Base-by-base conservation (phyloP, 2,329 filamentous ascomycete species). In the Trichoderma brevicompactum region DNA sequence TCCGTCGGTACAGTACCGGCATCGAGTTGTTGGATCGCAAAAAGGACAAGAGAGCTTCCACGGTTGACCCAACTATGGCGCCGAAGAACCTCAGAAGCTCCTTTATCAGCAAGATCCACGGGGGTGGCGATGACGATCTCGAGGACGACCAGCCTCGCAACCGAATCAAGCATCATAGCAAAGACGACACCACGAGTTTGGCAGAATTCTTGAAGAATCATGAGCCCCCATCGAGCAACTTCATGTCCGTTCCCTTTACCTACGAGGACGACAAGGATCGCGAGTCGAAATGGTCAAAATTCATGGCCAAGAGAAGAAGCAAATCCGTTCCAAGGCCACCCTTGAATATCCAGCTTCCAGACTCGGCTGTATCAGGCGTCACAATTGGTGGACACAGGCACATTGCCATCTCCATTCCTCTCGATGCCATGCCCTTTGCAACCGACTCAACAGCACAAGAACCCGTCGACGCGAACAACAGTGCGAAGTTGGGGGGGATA, bases 361-460 rank as follows among this genome's bases (percentile, higher is more conserved):
- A 88, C 70, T 82, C 82, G 28, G 84, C 85, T 12, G 78, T 88
- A 13, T 82, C 83, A 4, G 82, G 83, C 7, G 82, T 75, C 41
- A 87, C 85, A 0, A 82, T 74, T 7, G 80, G 77, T 2, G 85
- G 85, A 1, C 78, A 85, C 70, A 79, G 83, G 5, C 83, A 88
- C 69, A 87, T 88, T 68, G 84, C 85, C 65, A 88, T 88, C 59
- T 87, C 85, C 0, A 87, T 88, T 50, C 85, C 86, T 1, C 66
- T 82, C 12, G 80, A 85, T 68, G 76, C 84, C 65, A 80, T 79
- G 5, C 79, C 83, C 23, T 74, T 82, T 49, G 78, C 76, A 2
- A 67, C 70, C 41, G 69, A 68, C 38, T 71, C 72, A 19, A 71
- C 72, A 53, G 73, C 76, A 7, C 76, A 79, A 65, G 76, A 77